Percentiles rank a stretch among this genome's conserved stretches.
Evolutionary conservation across 257 asterid species (phyloP).

Genomic region (Jaltomata sinuosa): DNA sequence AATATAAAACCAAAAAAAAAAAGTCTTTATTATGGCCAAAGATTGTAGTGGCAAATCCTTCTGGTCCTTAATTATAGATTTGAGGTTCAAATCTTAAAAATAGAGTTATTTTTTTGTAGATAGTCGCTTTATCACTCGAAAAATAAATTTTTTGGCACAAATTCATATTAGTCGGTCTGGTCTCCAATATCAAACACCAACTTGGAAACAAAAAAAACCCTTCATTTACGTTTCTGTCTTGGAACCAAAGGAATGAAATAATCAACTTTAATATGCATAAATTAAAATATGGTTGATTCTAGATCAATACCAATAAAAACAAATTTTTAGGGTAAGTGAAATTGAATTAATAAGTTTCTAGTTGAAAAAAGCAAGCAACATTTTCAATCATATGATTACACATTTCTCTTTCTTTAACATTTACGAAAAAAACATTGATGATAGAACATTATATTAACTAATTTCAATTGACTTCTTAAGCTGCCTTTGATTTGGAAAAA

Average conservation of each 20-base stretch:
- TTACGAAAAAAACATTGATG: neutral
- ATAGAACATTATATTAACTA: neutral
- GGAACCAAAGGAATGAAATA: neutral
- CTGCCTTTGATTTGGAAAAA: neutral
- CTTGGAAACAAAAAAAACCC: neutral
- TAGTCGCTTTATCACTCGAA: no score
- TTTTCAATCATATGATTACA: neutral
- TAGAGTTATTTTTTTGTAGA: no score
- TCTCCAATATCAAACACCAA: neutral
- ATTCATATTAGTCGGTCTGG: no score
- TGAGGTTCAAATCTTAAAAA: no score
- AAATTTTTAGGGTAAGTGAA: no score
- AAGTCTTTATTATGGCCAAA: no score
- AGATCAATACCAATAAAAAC: neutral
- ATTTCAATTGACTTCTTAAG: neutral
- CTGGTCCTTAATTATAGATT: no score
- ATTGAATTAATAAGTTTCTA: no score
- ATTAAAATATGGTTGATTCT: no score
- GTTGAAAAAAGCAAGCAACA: neutral
- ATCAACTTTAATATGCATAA: neutral
- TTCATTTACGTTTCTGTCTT: neutral
- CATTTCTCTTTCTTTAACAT: neutral
- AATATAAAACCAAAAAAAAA: no score
- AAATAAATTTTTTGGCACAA: no score
- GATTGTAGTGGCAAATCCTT: no score